Conservation (phyloP, 1,284 basidiomycete genomes). For the Gymnopus androsaceus region DNA sequence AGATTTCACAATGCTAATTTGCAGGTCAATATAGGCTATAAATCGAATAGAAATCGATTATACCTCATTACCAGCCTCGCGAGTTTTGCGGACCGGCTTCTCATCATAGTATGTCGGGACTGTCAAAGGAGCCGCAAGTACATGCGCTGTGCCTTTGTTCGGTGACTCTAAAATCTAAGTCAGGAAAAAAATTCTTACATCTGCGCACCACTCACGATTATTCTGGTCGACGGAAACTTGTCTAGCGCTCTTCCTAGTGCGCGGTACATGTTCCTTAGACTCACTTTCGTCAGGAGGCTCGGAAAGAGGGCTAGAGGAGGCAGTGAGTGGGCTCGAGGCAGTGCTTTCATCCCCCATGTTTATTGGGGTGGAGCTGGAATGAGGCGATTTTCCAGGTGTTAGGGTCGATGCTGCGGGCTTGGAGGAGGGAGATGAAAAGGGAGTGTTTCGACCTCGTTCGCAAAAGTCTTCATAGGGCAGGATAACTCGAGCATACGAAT, state of each 20-base stretch:
- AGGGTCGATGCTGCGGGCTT: not conserved
- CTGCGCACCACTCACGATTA: conserved; percentile 28
- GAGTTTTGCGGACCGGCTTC: conserved; percentile 1
- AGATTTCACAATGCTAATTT: conserved; percentile 84
- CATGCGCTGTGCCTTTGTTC: conserved; percentile 21
- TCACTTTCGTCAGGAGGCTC: conserved; percentile 78
- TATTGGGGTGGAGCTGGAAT: conserved; percentile 36
- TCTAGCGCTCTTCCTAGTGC: conserved; percentile 47
- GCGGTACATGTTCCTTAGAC: conserved; percentile 43
- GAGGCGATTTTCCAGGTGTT: conserved; percentile 39
- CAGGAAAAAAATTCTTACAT: not conserved
- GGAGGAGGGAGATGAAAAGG: conserved; percentile 45
- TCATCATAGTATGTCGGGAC: conserved; percentile 33
- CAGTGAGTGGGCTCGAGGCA: conserved; percentile 71
- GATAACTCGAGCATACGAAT: conserved; percentile 89
- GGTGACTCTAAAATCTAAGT: conserved; percentile 5
- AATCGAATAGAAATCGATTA: not conserved
- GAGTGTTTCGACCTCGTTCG: conserved; percentile 70
- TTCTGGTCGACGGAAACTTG: conserved; percentile 41
- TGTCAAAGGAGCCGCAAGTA: conserved; percentile 27
- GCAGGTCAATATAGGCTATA: not conserved
- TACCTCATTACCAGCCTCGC: conserved; percentile 13
- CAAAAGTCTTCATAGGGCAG: conserved; percentile 93
- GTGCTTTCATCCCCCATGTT: conserved; percentile 48
- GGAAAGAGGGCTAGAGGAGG: conserved; percentile 74